Evolutionary conservation across 176 grass and related monocot species (phyloP), one percentile per base, ranked within the genome.

Genomic region (Oryza coarctata): DNA sequence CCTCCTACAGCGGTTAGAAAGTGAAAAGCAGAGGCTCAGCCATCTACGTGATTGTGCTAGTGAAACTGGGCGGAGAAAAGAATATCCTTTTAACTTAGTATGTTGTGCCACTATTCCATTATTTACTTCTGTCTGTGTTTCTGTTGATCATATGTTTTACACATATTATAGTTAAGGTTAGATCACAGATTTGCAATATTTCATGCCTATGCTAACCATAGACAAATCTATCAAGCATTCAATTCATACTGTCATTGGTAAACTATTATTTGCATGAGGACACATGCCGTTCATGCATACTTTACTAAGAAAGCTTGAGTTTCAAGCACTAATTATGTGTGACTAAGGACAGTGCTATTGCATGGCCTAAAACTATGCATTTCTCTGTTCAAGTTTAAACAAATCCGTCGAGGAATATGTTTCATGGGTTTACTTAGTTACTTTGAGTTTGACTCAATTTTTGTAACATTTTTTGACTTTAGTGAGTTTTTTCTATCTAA

Each of bases 1-100:
- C 83, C 33, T 75, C 57, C 79, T 83, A 25, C 71, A 99, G 97
- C 86, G 89, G 89, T 76, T 99, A 63, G 93, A 90, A 89, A 99
- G 74, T 92, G 97, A 99, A 82, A 99, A 94, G 75, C 86, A 93
- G 66, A 84, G 91, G 72, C 74, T 99, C 31, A 90, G 87, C 76
- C 93, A 94, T 93, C 87, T 99, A 55, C 89, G 97, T 88, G 97
- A 99, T 70, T 87, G 97, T 90, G 97, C 97, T 82, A 99, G 93
- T 94, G 97, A 99, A 92, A 94, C 91, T 67, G 97, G 93, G 26
- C 85, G 89, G 35, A 88, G 97, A 90, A 99, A 99, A 66, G 83
- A 99, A 99, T 99, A 99, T 99, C 97, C 97, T 99, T 93, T 94
- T 80, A 20, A 63, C 12, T 41, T 73, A 83, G 34, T 71, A 82